These are phyloP conservation scores for Rosa multiflora DNA, from an alignment of 306 rosid species.

Conservation along the genomic window DNA sequence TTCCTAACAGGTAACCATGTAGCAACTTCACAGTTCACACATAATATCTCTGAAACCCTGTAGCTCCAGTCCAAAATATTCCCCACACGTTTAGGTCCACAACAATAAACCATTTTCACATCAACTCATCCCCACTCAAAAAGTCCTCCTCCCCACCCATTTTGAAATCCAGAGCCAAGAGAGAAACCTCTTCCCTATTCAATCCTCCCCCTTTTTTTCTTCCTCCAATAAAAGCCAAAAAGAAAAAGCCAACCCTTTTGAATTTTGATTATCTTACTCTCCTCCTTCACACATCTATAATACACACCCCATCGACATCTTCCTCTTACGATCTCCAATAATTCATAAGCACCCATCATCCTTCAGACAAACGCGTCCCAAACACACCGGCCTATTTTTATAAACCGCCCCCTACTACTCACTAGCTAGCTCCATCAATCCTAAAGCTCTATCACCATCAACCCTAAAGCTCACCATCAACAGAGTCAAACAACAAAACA, in stretches of 20 bases:
- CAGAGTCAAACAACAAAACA: not conserved
- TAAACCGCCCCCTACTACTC: not conserved
- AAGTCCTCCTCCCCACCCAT: not conserved
- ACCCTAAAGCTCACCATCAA: not conserved
- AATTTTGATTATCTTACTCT: not conserved
- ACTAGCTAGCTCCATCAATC: not conserved
- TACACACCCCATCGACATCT: not conserved
- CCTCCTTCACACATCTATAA: not conserved
- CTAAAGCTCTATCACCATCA: not conserved
- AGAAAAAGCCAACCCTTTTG: not conserved
- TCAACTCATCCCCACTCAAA: not conserved
- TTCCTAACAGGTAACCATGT: not conserved
- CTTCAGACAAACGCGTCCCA: constrained; percentile 11
- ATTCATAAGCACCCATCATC: not conserved
- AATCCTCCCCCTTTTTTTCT: not conserved
- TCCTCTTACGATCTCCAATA: not conserved
- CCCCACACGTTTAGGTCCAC: not conserved
- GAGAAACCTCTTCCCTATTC: not conserved
- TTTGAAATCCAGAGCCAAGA: constrained; percentile 31
- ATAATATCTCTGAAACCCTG: not conserved
- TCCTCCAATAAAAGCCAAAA: not conserved
- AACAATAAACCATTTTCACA: not conserved
- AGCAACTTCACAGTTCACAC: not conserved
- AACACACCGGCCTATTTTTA: not conserved
- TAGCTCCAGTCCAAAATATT: not conserved